A percentile compares a stretch with the other conserved stretches of the same genome.
Evolutionary conservation across 2,329 filamentous ascomycete species (phyloP).

Genomic region (Aspergillus proliferans): DNA sequence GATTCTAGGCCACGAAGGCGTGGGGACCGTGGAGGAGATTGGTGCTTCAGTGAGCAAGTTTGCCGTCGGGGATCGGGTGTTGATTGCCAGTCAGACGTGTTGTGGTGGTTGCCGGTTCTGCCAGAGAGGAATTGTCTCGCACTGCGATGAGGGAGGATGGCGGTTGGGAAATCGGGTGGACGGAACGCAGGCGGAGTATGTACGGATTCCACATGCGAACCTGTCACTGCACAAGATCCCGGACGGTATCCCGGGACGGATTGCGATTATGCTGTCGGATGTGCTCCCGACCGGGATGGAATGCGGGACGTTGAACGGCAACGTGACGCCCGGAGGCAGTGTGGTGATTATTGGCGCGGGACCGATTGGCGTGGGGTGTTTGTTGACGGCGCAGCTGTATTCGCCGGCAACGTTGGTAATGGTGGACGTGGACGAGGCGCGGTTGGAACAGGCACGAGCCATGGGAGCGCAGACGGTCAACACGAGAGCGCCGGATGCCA

Average conservation of each 20-base stretch:
- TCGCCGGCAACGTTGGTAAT: slow-evolving; percentile 45
- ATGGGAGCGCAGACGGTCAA: slow-evolving; percentile 42
- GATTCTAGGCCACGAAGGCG: slow-evolving; percentile 50
- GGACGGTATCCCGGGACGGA: slow-evolving; percentile 33
- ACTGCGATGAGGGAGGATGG: slow-evolving; percentile 52
- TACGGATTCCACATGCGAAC: slow-evolving; percentile 47
- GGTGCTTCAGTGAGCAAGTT: slow-evolving; percentile 44
- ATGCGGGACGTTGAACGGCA: slow-evolving; percentile 46
- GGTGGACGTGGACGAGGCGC: slow-evolving; percentile 43
- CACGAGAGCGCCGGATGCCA: slow-evolving; percentile 26
- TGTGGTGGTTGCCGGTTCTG: slow-evolving; percentile 51
- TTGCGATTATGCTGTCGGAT: slow-evolving; percentile 37
- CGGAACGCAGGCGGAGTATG: slow-evolving; percentile 52
- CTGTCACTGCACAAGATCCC: slow-evolving; percentile 42
- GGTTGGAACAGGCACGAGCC: slow-evolving; percentile 41
- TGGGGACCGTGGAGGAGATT: slow-evolving; percentile 43
- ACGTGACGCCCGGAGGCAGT: slow-evolving; percentile 44
- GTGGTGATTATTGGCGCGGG: slow-evolving; percentile 50
- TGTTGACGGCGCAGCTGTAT: slow-evolving; percentile 49
- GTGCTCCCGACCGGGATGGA: slow-evolving; percentile 50
- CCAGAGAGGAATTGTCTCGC: slow-evolving; percentile 47
- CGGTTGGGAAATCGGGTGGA: slow-evolving; percentile 49
- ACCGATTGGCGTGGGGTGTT: slow-evolving; percentile 46
- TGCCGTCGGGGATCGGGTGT: slow-evolving; percentile 46
- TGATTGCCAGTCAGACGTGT: slow-evolving; percentile 48